phyloP scores from a whole-genome alignment of 2,329 filamentous ascomycete genomes.

The Atkinsonella texensis region DNA sequence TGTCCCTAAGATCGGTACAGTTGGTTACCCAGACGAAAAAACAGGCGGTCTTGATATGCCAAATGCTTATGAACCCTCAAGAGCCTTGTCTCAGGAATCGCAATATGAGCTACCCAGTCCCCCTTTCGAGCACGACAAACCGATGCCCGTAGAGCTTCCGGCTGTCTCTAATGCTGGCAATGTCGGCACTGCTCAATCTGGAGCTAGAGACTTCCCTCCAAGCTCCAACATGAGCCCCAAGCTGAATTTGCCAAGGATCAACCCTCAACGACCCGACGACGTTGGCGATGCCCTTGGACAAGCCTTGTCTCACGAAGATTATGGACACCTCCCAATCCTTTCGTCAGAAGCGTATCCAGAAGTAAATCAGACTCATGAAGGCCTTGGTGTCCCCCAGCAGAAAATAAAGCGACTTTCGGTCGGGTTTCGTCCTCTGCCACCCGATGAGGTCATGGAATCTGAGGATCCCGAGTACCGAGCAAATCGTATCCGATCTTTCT shows the following conservation, averaged over 20 bases:
- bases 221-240: conserved; percentile 22
- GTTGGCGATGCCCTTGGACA: conserved; percentile 3
- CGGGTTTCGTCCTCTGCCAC: conserved; percentile 74
- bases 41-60: conserved; percentile 13
- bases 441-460: conserved; percentile 62
- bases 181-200: conserved; percentile 11
- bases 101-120: conserved; percentile 13
- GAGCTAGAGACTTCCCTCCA: conserved; percentile 12
- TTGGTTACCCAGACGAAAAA: conserved; percentile 19
- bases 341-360: conserved; percentile 21
- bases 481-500: conserved; percentile 95
- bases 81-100: conserved; percentile 18
- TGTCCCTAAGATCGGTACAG: conserved; percentile 27
- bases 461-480: conserved; percentile 92
- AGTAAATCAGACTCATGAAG: conserved; percentile 20
- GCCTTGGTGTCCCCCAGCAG: conserved; percentile 41
- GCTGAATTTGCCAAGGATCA: conserved; percentile 22
- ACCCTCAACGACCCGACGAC: conserved; percentile 12
- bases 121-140: conserved; percentile 7
- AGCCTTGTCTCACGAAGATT: conserved; percentile 6
- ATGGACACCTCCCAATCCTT: conserved; percentile 15
- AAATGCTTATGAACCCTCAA: conserved; percentile 18
- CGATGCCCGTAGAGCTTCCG: conserved; percentile 8
- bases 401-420: conserved; percentile 51
- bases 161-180: conserved; percentile 7